Conservation (phyloP, 2,329 filamentous ascomycete genomes). For the Thielaviopsis cerberus region DNA sequence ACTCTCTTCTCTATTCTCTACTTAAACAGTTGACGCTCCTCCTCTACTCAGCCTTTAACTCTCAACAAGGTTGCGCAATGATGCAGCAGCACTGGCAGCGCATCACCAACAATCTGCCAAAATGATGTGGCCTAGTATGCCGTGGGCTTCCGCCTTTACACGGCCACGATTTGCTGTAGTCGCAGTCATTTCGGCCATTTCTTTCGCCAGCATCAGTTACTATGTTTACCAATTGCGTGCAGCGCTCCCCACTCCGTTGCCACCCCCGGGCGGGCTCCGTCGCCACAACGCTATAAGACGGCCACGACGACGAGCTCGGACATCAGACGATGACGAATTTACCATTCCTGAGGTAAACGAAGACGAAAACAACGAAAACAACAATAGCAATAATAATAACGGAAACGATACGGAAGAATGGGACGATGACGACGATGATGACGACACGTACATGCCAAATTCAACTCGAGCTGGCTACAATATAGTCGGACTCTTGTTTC, state of each 20-base stretch:
- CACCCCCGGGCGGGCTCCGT: slow-evolving; percentile 25
- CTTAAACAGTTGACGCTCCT: neutral
- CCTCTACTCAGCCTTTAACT: neutral
- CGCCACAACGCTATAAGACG: slow-evolving; percentile 51
- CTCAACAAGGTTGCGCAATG: slow-evolving; percentile 1
- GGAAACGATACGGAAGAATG: slow-evolving; percentile 21
- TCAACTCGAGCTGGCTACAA: slow-evolving; percentile 49
- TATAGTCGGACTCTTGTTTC: slow-evolving; percentile 68
- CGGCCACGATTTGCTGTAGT: slow-evolving; percentile 34
- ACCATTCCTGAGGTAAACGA: neutral
- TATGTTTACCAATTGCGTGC: slow-evolving; percentile 17
- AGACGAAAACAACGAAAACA: neutral
- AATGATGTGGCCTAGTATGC: slow-evolving; percentile 28
- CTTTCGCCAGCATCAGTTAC: slow-evolving; percentile 39
- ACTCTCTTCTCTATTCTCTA: neutral
- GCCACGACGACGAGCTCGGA: slow-evolving; percentile 17
- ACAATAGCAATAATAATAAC: slow-evolving; percentile 18
- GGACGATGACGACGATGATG: slow-evolving; percentile 20
- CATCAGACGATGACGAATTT: slow-evolving; percentile 2
- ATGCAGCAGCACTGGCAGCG: slow-evolving; percentile 6
- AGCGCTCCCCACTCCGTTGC: slow-evolving; percentile 12
- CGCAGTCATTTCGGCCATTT: slow-evolving; percentile 34
- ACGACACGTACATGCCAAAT: slow-evolving; percentile 26
- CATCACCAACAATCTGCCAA: neutral
- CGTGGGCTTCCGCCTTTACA: slow-evolving; percentile 34